A percentile compares a stretch with the other conserved stretches of the same genome.
Evolutionary conservation across 2,329 filamentous ascomycete genomes (phyloP).

Genomic region (Plenodomus biglobosus): DNA sequence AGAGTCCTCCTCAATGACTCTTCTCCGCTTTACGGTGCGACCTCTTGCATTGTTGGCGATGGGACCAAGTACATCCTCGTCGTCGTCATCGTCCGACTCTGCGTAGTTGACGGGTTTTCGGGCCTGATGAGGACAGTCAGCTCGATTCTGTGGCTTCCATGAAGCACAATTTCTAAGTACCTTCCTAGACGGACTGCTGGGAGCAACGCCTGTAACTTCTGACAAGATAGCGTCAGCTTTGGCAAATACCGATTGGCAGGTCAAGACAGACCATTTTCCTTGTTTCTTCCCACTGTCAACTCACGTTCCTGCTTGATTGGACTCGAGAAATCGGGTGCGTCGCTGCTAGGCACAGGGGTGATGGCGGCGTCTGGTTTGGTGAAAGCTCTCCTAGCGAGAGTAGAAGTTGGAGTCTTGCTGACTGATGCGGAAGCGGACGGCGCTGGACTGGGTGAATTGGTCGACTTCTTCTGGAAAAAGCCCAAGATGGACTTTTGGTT

Average conservation of each 20-base stretch:
- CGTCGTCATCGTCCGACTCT: constrained; percentile 74
- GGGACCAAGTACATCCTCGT: constrained; percentile 69
- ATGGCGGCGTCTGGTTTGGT: constrained; percentile 46
- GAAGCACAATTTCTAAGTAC: constrained; percentile 50
- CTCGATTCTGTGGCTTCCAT: not conserved
- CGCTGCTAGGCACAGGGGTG: constrained; percentile 81
- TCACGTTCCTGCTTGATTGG: constrained; percentile 66
- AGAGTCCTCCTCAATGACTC: constrained; percentile 63
- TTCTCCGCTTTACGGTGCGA: constrained; percentile 58
- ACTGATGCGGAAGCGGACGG: constrained; percentile 31
- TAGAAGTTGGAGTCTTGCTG: constrained; percentile 31
- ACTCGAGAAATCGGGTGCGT: constrained; percentile 66
- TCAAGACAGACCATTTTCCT: constrained; percentile 54
- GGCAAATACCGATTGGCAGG: constrained; percentile 42
- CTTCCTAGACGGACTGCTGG: constrained; percentile 78
- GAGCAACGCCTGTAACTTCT: constrained; percentile 51
- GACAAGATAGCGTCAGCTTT: constrained; percentile 47
- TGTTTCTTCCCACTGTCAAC: constrained; percentile 52
- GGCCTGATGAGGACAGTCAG: constrained; percentile 46
- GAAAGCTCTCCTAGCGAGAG: constrained; percentile 38
- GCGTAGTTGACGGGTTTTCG: constrained; percentile 76
- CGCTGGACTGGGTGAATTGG: constrained; percentile 50
- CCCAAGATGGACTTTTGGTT: constrained; percentile 73
- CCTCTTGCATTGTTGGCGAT: constrained; percentile 50
- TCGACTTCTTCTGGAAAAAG: constrained; percentile 70